Evolutionary conservation across 176 grass and related monocot species (phyloP).

Genomic region (Triticum turgidum): DNA sequence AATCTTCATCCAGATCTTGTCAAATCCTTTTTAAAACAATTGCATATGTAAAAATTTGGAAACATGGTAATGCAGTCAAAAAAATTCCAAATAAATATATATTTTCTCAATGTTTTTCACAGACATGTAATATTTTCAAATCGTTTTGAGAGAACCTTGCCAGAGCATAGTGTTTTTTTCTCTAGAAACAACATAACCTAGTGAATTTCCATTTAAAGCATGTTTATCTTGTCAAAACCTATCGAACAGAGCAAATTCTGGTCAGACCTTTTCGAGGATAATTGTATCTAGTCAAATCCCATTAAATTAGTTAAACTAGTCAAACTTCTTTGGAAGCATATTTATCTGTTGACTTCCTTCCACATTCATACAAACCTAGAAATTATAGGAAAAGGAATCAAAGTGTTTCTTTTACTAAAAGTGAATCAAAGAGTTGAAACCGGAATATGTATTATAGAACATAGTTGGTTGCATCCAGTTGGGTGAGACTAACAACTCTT

Average conservation of each 20-base stretch:
- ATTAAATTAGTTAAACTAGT: background rate
- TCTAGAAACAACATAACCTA: background rate
- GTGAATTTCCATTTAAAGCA: background rate
- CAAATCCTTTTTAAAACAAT: background rate
- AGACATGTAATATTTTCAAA: background rate
- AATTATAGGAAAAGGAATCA: slow-evolving; percentile 19
- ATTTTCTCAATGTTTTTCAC: background rate
- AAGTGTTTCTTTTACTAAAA: no score
- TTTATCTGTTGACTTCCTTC: background rate
- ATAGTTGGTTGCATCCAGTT: no score
- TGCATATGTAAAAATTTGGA: background rate
- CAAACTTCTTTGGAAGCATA: background rate
- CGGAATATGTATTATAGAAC: no score
- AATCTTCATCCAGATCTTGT: background rate
- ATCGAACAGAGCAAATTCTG: background rate
- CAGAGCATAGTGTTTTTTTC: background rate
- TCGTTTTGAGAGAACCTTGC: background rate
- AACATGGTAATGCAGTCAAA: background rate
- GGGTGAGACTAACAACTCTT: no score
- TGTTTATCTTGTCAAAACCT: background rate
- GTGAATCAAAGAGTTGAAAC: background rate
- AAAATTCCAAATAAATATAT: background rate
- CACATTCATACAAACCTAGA: background rate
- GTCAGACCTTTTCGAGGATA: background rate
- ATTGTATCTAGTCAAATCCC: background rate